Evolutionary conservation across 306 rosid species (phyloP).

Genomic region (Spatholobus suberectus): DNA sequence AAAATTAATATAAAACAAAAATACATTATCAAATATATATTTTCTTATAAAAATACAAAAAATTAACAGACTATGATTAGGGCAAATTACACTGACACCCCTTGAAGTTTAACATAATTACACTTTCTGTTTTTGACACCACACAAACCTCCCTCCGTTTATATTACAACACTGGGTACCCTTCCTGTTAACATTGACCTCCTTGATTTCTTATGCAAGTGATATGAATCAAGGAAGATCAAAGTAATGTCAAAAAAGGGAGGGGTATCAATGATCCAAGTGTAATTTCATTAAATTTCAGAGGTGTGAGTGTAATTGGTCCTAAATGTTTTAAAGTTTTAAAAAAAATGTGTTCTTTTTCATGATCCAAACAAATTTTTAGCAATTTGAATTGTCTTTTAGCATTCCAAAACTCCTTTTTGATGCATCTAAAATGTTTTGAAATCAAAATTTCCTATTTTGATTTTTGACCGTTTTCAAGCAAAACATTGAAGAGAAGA

Average conservation of each 20-base stretch:
- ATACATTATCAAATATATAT: no score
- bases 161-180: not conserved
- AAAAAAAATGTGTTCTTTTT: not conserved
- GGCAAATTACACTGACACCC: not conserved
- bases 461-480: not conserved
- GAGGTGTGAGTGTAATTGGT: no score
- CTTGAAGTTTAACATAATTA: no score
- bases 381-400: not conserved
- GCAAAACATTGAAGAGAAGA: not conserved
- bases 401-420: not conserved
- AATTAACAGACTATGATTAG: not conserved
- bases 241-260: not conserved
- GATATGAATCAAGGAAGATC: not conserved
- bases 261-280: not conserved
- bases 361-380: not conserved
- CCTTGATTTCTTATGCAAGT: not conserved
- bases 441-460: slow-evolving; percentile 5
- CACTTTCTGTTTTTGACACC: no score
- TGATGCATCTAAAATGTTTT: not conserved
- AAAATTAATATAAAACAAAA: no score
- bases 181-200: not conserved
- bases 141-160: not conserved
- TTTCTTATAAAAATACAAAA: not conserved
- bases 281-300: not conserved
- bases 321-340: not conserved